Conservation (phyloP, 768 basidiomycete genomes). For the Naganishia friedmannii region DNA sequence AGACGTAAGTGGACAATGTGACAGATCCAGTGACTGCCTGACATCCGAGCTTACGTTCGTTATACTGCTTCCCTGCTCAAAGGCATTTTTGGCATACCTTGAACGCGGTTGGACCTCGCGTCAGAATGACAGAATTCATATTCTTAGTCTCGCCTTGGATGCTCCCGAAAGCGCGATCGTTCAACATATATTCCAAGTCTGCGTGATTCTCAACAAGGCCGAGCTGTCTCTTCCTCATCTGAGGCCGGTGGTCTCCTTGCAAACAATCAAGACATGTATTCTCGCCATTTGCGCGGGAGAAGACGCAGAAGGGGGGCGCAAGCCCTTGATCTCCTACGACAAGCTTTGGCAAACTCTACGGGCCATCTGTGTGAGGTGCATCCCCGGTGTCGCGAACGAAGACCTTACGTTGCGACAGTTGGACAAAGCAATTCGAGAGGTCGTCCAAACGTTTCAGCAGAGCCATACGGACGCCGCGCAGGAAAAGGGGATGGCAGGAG, state of each 20-base stretch:
- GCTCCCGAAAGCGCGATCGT: background rate
- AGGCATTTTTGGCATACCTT: slow-evolving; percentile 10
- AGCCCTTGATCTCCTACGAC: background rate
- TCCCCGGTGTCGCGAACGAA: slow-evolving; percentile 4
- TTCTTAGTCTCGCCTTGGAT: slow-evolving; percentile 4
- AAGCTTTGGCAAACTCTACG: background rate
- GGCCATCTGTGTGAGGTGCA: background rate
- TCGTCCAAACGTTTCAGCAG: background rate
- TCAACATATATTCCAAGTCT: slow-evolving; percentile 13
- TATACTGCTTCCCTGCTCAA: background rate
- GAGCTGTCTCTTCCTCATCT: slow-evolving; percentile 9
- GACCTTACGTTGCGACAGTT: background rate
- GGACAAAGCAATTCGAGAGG: background rate
- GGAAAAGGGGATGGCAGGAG: slow-evolving; percentile 28
- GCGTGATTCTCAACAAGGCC: slow-evolving; percentile 7
- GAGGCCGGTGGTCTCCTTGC: background rate
- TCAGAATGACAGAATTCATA: background rate
- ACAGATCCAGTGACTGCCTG: background rate
- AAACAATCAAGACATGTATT: slow-evolving; percentile 4
- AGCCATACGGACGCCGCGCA: background rate
- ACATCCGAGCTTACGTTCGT: background rate
- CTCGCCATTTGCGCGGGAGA: slow-evolving; percentile 14
- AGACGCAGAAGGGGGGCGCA: background rate
- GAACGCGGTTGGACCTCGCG: too few species aligned
- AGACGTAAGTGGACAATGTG: slow-evolving; percentile 1